phyloP scores from a whole-genome alignment of 441 rosid species.

The Arabidopsis lyrata region DNA sequence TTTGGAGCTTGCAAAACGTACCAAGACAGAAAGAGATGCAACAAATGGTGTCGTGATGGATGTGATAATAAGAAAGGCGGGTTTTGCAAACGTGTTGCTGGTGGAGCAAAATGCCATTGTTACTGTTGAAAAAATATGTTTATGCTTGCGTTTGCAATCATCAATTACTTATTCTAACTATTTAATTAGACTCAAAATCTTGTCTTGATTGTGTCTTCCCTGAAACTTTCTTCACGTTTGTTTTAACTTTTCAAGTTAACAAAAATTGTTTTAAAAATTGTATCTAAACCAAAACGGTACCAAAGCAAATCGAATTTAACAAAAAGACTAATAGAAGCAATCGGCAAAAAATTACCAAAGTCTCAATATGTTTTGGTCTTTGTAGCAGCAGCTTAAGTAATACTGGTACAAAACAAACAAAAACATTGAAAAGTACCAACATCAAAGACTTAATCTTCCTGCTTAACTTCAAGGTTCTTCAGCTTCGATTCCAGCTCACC shows the following conservation, averaged over 20 bases:
- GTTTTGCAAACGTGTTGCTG: constrained; percentile 24
- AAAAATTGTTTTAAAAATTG: neutral
- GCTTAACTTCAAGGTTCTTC: constrained; percentile 67
- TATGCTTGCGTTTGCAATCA: neutral
- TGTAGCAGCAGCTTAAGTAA: constrained; percentile 28
- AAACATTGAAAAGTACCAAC: constrained; percentile 8
- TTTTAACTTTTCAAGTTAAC: too few relatives aligned
- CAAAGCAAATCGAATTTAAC: neutral
- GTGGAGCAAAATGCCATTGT: constrained; percentile 31
- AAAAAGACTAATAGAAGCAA: neutral
- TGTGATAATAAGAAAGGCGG: constrained; percentile 29
- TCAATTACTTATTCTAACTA: neutral
- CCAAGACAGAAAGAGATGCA: constrained; percentile 14
- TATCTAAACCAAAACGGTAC: neutral
- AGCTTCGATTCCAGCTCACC: constrained; percentile 75
- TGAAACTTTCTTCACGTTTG: too few relatives aligned
- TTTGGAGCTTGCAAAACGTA: constrained; percentile 38
- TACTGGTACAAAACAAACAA: constrained; percentile 34
- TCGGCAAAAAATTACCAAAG: constrained; percentile 4
- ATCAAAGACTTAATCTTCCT: constrained; percentile 47
- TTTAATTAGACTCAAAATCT: neutral
- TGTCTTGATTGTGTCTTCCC: neutral
- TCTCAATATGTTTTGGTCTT: constrained; percentile 14
- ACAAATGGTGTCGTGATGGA: constrained; percentile 28
- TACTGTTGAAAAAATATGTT: constrained; percentile 8